These are phyloP conservation scores for Citrus glauca DNA, from an alignment of 345 rosid species.

Conservation along the genomic window DNA sequence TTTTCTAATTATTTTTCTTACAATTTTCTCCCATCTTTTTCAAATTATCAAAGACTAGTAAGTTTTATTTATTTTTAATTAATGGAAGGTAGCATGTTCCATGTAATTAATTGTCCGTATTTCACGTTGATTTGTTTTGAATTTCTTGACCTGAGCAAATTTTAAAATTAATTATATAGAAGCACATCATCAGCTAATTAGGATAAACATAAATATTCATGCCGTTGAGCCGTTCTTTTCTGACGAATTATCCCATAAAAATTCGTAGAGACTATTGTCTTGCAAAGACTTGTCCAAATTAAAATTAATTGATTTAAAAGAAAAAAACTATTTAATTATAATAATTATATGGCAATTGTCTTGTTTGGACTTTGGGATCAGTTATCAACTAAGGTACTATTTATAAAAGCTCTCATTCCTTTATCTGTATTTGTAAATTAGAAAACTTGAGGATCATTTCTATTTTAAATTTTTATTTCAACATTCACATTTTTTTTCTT, in stretches of 20 bases:
- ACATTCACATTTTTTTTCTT: no score
- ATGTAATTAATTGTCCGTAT: background rate
- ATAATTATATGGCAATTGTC: background rate
- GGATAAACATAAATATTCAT: background rate
- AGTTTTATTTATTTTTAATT: background rate
- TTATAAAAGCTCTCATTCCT: no score
- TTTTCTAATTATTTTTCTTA: no score
- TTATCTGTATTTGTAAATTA: no score
- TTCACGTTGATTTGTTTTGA: background rate
- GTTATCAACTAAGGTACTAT: no score
- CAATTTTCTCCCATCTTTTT: no score
- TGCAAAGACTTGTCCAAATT: background rate
- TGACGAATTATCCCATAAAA: background rate
- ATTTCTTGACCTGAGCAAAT: background rate
- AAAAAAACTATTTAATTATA: background rate
- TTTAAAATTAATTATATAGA: background rate
- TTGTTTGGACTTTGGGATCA: background rate
- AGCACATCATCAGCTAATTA: background rate
- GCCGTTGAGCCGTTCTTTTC: background rate
- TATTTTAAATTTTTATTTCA: no score
- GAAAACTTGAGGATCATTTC: no score
- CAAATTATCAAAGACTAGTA: background rate
- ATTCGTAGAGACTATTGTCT: background rate
- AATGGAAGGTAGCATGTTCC: background rate
- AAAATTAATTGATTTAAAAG: background rate